Evolutionary conservation across 352 stramenopile species (phyloP).

Genomic region (Plasmopara halstedii): DNA sequence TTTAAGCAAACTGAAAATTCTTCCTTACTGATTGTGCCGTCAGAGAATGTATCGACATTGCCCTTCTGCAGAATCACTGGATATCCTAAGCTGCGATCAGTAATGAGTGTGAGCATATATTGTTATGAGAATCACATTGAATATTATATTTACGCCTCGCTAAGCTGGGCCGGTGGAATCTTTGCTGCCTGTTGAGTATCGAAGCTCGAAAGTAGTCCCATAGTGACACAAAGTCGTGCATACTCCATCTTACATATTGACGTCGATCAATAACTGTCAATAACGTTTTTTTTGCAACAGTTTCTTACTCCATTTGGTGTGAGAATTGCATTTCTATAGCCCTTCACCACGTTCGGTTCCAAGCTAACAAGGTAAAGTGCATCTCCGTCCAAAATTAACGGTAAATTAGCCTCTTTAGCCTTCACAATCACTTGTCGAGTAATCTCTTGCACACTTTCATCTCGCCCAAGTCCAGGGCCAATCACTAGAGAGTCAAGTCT

Average conservation of each 20-base stretch:
- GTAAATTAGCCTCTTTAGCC: constrained; percentile 62
- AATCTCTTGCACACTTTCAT: constrained; percentile 81
- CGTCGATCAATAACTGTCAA: too few relatives aligned
- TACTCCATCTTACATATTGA: constrained; percentile 87
- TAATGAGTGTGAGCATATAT: constrained; percentile 1
- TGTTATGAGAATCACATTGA: too few relatives aligned
- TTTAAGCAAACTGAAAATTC: background rate
- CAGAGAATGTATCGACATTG: constrained; percentile 63
- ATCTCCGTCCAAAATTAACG: constrained; percentile 94
- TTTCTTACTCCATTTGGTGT: constrained; percentile 88
- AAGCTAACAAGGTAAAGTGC: constrained; percentile 87
- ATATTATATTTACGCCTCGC: constrained; percentile 39
- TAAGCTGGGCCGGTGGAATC: constrained; percentile 44
- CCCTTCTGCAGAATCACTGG: constrained; percentile 86
- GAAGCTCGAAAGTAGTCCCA: constrained; percentile 30
- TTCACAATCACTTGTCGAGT: constrained; percentile 54
- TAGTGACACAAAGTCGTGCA: constrained; percentile 52
- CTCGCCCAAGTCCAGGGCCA: constrained; percentile 90
- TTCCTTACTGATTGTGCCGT: constrained; percentile 53
- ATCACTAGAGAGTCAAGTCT: constrained; percentile 82
- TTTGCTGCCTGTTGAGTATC: constrained; percentile 42
- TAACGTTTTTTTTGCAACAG: background rate
- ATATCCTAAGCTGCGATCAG: constrained; percentile 44
- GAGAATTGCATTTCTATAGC: constrained; percentile 77
- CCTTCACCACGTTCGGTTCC: constrained; percentile 50